Evolutionary conservation across 306 rosid species (phyloP), one percentile per base, ranked within the genome.

Genomic region (Cotoneaster glaucophyllus): DNA sequence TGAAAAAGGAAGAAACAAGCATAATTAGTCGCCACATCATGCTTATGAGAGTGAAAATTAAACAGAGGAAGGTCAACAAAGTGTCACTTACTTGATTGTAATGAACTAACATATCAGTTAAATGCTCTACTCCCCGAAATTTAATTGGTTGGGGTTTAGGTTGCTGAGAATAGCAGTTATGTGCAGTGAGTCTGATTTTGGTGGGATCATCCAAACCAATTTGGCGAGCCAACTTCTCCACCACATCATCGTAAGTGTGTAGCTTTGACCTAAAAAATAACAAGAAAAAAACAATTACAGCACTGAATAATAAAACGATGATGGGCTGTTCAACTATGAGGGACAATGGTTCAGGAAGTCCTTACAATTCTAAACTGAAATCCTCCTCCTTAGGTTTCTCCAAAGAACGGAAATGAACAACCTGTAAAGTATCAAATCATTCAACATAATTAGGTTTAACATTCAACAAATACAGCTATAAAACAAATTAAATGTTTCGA

Each of bases 351-450:
- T 28, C 52, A 29, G 74, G 62, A 81, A 72, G 63, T 70, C 84
- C 96, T 87, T 74, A 94, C 98, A 94, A 82, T 74, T 94, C 96
- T 53, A 92, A 84, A 80, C 83, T 84, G 76, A 94, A 94, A 64
- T 90, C 95, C 56, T 94, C 97, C 79, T 94, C 98, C 69, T 94
- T 94, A 13, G 98, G 97, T 79, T 83, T 92, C 86, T 92, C 96
- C 84, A 94, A 82, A 70, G 79, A 84, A 59, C 98, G 92, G 75
- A 92, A 94, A 82, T 80, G 98, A 76, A 94, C 98, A 78, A 92
- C 85, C 98, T 94, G 82, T 61, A 85, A 71, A 75, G 53, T 37
- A 85, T 79, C 78, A 69, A 34, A 65, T 10, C 70, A 63, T 19
- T 63, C 65, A 54, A 69, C 75, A 43, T 21, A 32, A 65, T 64